Conservation (phyloP, 2,329 filamentous ascomycete species). For the Penicillium sp. region DNA sequence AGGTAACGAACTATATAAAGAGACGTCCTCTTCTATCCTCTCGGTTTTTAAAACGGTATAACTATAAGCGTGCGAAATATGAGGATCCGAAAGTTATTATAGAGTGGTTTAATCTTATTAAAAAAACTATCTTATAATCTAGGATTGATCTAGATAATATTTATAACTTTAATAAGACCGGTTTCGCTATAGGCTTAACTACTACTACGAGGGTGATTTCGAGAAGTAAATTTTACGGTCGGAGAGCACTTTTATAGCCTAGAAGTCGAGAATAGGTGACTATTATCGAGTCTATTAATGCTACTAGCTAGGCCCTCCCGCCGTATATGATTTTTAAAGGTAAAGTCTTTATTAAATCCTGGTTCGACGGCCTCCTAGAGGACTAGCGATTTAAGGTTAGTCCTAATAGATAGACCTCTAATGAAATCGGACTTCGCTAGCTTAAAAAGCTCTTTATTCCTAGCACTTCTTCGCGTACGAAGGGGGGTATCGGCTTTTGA, state of each 20-base stretch:
- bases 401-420: no score
- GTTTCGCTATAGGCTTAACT: not conserved
- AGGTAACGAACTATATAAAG: not conserved
- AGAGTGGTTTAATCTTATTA: not conserved
- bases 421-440: no score
- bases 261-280: conserved; percentile 1
- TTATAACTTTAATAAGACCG: no score
- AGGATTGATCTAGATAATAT: not conserved
- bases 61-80: not conserved
- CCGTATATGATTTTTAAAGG: no score
- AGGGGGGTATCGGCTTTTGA: not conserved
- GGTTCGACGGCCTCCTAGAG: no score
- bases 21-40: not conserved
- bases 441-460: no score
- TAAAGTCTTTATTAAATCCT: no score
- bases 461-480: no score
- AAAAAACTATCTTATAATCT: not conserved
- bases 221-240: not conserved
- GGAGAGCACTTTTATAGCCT: not conserved
- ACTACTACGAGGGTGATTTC: not conserved
- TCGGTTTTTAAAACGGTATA: not conserved
- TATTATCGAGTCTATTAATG: not conserved
- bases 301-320: no score
- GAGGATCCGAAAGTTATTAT: not conserved
- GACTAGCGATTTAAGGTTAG: no score